Evolutionary conservation across 1,284 basidiomycete species (phyloP).

Genomic region (Boletus holoroseus): DNA sequence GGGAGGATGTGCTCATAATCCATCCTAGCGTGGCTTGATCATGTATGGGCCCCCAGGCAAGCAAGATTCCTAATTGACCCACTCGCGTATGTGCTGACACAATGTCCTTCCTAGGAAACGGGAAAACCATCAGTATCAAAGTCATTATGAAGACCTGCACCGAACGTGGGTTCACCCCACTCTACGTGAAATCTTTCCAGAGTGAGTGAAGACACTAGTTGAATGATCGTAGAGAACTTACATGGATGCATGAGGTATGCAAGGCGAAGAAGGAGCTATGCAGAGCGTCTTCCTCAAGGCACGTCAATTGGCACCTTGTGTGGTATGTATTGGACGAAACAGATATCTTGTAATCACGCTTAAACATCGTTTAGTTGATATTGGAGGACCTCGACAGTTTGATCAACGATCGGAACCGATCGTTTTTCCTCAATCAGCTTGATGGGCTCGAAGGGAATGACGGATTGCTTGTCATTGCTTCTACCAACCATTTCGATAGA

Average conservation of each 20-base stretch:
- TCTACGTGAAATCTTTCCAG: slow-evolving; percentile 75
- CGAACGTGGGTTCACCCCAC: slow-evolving; percentile 53
- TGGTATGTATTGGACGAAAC: slow-evolving; percentile 39
- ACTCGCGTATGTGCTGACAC: slow-evolving; percentile 2
- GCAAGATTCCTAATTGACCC: slow-evolving; percentile 30
- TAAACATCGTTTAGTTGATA: slow-evolving; percentile 33
- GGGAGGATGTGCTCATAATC: neutral
- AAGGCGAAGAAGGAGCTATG: slow-evolving; percentile 67
- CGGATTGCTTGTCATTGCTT: slow-evolving; percentile 71
- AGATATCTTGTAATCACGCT: neutral
- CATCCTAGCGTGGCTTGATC: slow-evolving; percentile 59
- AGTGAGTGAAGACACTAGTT: slow-evolving; percentile 33
- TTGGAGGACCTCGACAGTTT: slow-evolving; percentile 79
- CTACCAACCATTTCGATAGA: slow-evolving; percentile 78
- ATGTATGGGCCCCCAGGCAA: slow-evolving; percentile 68
- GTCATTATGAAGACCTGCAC: slow-evolving; percentile 65
- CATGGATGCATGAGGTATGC: slow-evolving; percentile 39
- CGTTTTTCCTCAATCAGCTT: slow-evolving; percentile 81
- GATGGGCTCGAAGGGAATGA: slow-evolving; percentile 73
- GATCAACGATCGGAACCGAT: slow-evolving; percentile 69
- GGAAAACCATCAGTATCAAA: slow-evolving; percentile 80
- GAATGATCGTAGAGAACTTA: slow-evolving; percentile 1
- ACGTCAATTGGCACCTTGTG: slow-evolving; percentile 62
- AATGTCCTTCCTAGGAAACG: slow-evolving; percentile 50
- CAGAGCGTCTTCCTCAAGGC: slow-evolving; percentile 60